Evolutionary conservation across 1,284 basidiomycete species (phyloP), one percentile per base, ranked within the genome.

Genomic region (Garcileccinum viscosum): DNA sequence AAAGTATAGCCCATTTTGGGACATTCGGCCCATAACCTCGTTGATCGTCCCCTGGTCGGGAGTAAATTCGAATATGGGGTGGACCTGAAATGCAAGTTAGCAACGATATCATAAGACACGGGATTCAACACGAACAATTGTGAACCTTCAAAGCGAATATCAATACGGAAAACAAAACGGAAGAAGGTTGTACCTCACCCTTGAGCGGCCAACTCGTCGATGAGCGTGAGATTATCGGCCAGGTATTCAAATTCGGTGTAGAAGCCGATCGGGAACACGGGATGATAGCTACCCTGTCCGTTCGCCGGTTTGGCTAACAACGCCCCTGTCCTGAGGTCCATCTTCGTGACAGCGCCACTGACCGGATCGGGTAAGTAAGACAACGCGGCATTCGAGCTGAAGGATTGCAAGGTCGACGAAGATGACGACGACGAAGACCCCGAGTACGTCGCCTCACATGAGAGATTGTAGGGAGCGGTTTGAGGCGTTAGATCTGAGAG

Each of bases 181-280:
- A 3, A 12, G 11, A 30, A 42, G 12, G 47, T 42, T 32, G 14
- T 3, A 63, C 9, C 85, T 73, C 71, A 93, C 92, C 92, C 92
- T 82, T 89, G 86, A 2, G 81, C 77, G 67, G 87, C 88, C 72
- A 93, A 80, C 63, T 86, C 85, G 62, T 90, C 84, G 30, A 91
- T 78, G 24, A 88, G 77, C 0, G 87, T 85, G 30, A 91, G 74
- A 77, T 93, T 89, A 11, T 79, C 73, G 4, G 84, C 84, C 61
- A 93, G 77, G 73, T 92, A 93, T 64, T 84, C 84, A 69, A 92
- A 93, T 53, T 83, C 81, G 1, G 92, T 93, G 75, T 93, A 94
- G 76, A 91, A 94, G 3, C 93, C 93, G 65, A 93, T 85, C 0
- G 92, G 90, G 64, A 93, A 87, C 1, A 94, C 83, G 0, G 89